Evolutionary conservation across 2,329 filamentous ascomycete species (phyloP), one percentile per base, ranked within the genome.

Genomic region (Colletotrichum cordylinicola): DNA sequence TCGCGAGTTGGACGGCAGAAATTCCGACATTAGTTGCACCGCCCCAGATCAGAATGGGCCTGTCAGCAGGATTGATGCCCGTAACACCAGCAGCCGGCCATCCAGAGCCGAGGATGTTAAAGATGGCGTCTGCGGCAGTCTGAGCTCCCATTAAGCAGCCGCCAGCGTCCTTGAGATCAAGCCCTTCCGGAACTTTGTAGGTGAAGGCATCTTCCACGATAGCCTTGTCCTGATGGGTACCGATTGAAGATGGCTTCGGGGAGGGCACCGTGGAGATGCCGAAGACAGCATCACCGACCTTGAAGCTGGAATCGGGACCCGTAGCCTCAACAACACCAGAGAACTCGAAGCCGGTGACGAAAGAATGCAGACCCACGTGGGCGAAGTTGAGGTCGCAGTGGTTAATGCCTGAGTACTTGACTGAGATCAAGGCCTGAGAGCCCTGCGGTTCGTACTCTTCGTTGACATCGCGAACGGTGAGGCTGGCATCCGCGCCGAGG

Each of bases 31-130:
- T 80, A 2, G 80, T 82, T 6, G 80, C 80, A 9, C 83, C 85
- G 18, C 84, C 84, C 85, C 85, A 86, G 56, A 86, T 79, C 16
- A 86, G 69, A 6, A 85, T n/a, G 1, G 79, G 52, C 6, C 9
- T 48, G 33, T 15, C 33, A 2, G 33, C 21, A 12, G 43, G 37
- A 18, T 24, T 21, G 2, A 27, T 33, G 2, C 69, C 69, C 24
- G 48, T 7, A 29, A 72, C 18, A 24, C 43, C 48, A 9, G 61
- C 61, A 4, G 13, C 35, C 7, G 60, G 31, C 9, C 56, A 35
- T 6, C 43, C 61, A n/a, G 39, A 33, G 21, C 61, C 61, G 2
- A 72, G 33, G 6, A 35, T 27, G 29, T 72, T 72, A 61, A 72
- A 60, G 33, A 67, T 58, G n/a, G 69, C 61, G 61, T 72, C 69